Base-by-base conservation (phyloP, 2,329 filamentous ascomycete genomes). In the Stagonosporopsis vannaccii region DNA sequence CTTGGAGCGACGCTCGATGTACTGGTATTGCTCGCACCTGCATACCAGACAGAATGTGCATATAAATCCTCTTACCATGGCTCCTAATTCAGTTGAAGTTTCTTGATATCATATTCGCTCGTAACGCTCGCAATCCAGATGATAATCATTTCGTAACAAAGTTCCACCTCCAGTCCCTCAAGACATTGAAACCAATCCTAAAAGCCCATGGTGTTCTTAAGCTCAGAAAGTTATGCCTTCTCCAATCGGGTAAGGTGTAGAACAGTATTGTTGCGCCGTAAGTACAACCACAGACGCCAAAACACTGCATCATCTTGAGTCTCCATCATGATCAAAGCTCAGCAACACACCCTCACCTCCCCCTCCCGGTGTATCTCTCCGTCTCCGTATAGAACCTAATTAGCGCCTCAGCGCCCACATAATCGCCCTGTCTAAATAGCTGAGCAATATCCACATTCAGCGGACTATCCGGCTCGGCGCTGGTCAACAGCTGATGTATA, bases 371-470 rank as follows among this genome's bases (percentile, higher is more conserved):
- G 51, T 66, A 87, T 58, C 76, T 71, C 73, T 84, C 79, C 45
- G 84, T 81, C 63, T 80, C 77, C 32, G 85, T 89, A 81, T 89
- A 93, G 67, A 87, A 89, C 76, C 89, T 84, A 39, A 93, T 89
- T 70, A 95, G 77, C 58, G 83, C 82, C 67, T 89, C 81, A 15
- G 90, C 88, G 0, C 86, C 91, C 13, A 92, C 72, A 20, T 77
- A 75, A 76, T 94, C 91, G 4, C 89, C 90, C 28, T 81, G 82
- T 60, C 89, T 80, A 60, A 92, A 70, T 68, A 95, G 77, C 63
- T 86, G 86, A 51, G 90, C 91, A 28, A 91, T 82, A 74, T 95
- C 91, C 23, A 95, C 84, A 75, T 93, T 93, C 59, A 95, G 80
- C 66, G 91, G 91, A 63, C 84, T 88, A 69, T 94, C 90, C 42